Base-by-base conservation (phyloP, 208 protist species). In the Acanthamoeba sp. region DNA sequence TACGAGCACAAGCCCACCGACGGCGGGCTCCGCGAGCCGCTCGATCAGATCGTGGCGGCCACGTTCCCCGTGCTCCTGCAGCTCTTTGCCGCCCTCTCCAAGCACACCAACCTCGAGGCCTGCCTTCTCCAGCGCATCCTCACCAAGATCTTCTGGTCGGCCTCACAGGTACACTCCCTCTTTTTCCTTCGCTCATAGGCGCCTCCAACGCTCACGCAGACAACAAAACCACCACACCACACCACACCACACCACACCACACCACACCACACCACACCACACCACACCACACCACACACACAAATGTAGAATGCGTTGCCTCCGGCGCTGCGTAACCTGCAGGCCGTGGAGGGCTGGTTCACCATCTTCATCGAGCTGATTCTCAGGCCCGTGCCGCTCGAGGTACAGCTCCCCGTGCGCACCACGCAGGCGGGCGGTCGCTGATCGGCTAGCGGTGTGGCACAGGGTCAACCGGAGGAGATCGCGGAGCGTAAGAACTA, bases 81-180 rank as follows among this genome's bases (percentile, higher is more conserved):
- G 48, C 80, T 88, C n/a, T 88, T 62, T 20, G 80, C 10, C n/a
- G 80, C 80, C 32, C 52, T 88, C 32, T 4, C 48, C 80, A 88
- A 88, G 36, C 48, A 55, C 52, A 40, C 22, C 48, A 88, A 32
- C 48, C 42, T 88, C n/a, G 80, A 88, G 48, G 52, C 52, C 80
- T 55, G 42, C 42, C 18, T 62, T 45, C 36, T 88, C 16, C 80
- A 88, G 52, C 42, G 52, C 12, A 7, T 88, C 52, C 27, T 88
- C 80, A 42, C 32, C 80, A 88, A 88, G 48, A 88, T 88, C 80
- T 88, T 88, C 80, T 88, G 80, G 80, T 88, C 80, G 20, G 42
- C 48, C 80, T 64, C 80, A 36, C 80, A 88, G 80, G 73, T 82
- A 16, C 16, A 36, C 12, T 52, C 6, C 12, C 24, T 82, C 24